A percentile compares a stretch with the other conserved stretches of the same genome.
Conservation (phyloP, 495 filamentous ascomycete species). For the Aspergillus kassunensis region DNA sequence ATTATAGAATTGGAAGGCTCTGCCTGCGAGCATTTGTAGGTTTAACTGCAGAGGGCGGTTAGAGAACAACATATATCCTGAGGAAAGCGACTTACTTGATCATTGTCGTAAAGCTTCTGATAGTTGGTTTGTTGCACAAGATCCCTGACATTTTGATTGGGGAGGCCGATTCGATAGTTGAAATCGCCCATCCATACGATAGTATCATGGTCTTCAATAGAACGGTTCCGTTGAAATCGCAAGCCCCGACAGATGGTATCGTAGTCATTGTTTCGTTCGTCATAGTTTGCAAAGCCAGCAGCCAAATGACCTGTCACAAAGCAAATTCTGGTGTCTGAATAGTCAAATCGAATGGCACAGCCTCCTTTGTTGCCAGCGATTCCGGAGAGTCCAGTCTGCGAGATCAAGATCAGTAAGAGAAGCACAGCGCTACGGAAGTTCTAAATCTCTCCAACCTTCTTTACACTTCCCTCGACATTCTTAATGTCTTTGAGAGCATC, state of each 20-base stretch:
- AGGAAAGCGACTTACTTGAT: slow-evolving; percentile 58
- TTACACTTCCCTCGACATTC: slow-evolving; percentile 92
- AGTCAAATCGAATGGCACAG: slow-evolving; percentile 94
- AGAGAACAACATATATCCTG: neutral
- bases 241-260: slow-evolving; percentile 82
- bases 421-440: neutral
- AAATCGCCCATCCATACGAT: slow-evolving; percentile 99
- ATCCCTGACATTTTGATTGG: slow-evolving; percentile 71
- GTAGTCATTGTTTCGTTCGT: slow-evolving; percentile 92
- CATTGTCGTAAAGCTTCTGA: slow-evolving; percentile 81
- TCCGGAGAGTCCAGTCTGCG: slow-evolving; percentile 84
- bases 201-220: slow-evolving; percentile 87
- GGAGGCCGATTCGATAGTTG: slow-evolving; percentile 93
- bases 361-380: slow-evolving; percentile 98
- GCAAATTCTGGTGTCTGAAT: slow-evolving; percentile 86
- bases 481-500: slow-evolving; percentile 76
- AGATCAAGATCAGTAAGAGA: slow-evolving; percentile 13
- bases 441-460: slow-evolving; percentile 61
- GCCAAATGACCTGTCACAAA: slow-evolving; percentile 97
- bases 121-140: slow-evolving; percentile 67
- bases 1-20: slow-evolving; percentile 85
- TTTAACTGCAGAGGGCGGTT: slow-evolving; percentile 60
- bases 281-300: slow-evolving; percentile 94
- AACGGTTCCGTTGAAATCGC: slow-evolving; percentile 82
- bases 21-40: slow-evolving; percentile 89